These are phyloP conservation scores for Syzygium malaccense DNA, from an alignment of 441 rosid species.

Conservation along the genomic window DNA sequence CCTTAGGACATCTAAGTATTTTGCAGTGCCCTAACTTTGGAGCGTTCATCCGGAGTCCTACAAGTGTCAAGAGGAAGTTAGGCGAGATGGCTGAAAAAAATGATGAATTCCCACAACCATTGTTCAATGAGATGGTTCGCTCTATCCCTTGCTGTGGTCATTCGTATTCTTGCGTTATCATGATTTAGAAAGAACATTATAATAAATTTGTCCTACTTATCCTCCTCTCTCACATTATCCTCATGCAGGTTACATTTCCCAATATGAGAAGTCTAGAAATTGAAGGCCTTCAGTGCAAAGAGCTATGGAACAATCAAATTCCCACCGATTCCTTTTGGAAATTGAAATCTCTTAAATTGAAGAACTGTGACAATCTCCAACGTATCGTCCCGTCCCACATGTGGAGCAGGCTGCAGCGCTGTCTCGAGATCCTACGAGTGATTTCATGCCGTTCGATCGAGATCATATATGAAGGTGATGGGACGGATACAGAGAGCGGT, in stretches of 20 bases:
- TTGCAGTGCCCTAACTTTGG: not conserved
- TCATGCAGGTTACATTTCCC: not conserved
- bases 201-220: not conserved
- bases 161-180: too few relatives aligned
- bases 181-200: too few relatives aligned
- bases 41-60: not conserved
- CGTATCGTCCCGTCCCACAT: too few relatives aligned
- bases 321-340: not conserved
- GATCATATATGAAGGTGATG: too few relatives aligned
- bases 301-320: not conserved
- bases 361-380: not conserved
- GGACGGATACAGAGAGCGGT: too few relatives aligned
- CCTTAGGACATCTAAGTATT: accelerated
- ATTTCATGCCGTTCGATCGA: too few relatives aligned
- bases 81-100: not conserved
- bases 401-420: too few relatives aligned
- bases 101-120: not conserved
- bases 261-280: not conserved
- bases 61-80: not conserved
- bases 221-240: not conserved
- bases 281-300: not conserved
- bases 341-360: not conserved
- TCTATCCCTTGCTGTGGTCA: not conserved
- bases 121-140: not conserved
- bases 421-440: too few relatives aligned